These are phyloP conservation scores for Wickerhamomyces queroliae DNA, from an alignment of 805 yeast species.

Conservation along the genomic window DNA sequence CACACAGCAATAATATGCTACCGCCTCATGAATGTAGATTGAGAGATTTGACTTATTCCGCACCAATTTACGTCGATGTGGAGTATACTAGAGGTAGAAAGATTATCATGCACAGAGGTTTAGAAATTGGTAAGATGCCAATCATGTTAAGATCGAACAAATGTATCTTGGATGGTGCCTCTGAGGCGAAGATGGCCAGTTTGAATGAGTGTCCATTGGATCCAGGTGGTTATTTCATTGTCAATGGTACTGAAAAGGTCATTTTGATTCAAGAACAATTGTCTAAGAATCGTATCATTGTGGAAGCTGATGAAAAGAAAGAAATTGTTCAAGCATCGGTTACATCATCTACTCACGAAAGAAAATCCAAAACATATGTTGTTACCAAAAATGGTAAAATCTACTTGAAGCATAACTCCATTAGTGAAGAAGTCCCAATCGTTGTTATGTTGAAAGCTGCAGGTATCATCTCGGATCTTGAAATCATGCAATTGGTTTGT, in stretches of 20 bases:
- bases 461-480: conserved; percentile 87
- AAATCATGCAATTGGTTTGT: conserved; percentile 89
- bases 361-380: conserved; percentile 95
- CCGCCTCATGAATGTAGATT: conserved; percentile 96
- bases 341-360: conserved; percentile 95
- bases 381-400: conserved; percentile 86
- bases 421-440: conserved; percentile 92
- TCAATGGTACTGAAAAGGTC: conserved; percentile 97
- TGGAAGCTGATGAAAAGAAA: conserved; percentile 94
- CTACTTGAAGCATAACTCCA: conserved; percentile 90
- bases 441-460: conserved; percentile 92
- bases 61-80: conserved; percentile 94
- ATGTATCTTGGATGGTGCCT: conserved; percentile 76
- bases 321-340: conserved; percentile 95
- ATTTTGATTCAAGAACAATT: conserved; percentile 95
- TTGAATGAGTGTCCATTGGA: conserved; percentile 94
- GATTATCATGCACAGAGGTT: conserved; percentile 81
- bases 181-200: conserved; percentile 80
- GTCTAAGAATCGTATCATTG: conserved; percentile 94
- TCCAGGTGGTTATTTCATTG: conserved; percentile 98
- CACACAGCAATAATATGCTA: conserved; percentile 46
- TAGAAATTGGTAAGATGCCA: conserved; percentile 99
- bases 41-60: conserved; percentile 90
- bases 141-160: conserved; percentile 92
- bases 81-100: conserved; percentile 95